Conservation (phyloP, 2,329 filamentous ascomycete species). For the Aspergillus piperis region DNA sequence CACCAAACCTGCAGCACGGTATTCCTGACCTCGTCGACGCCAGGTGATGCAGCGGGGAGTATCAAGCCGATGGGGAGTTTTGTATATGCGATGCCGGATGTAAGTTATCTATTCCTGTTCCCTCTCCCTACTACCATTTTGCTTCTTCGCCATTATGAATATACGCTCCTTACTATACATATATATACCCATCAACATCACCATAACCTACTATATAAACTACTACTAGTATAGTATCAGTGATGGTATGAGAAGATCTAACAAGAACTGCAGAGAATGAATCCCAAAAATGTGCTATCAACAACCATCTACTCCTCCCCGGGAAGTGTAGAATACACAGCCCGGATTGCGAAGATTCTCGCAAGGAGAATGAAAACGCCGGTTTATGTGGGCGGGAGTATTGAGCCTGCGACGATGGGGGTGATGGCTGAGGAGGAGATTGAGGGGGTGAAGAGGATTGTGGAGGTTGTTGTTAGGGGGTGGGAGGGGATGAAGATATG, state of each 20-base stretch:
- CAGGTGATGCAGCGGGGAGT: constrained; percentile 42
- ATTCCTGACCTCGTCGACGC: constrained; percentile 58
- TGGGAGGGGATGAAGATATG: constrained; percentile 25
- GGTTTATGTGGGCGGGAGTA: constrained; percentile 88
- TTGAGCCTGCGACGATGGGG: constrained; percentile 74
- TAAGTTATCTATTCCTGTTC: constrained; percentile 45
- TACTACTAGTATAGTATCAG: too few species aligned
- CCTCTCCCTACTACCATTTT: too few species aligned
- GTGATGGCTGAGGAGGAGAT: constrained; percentile 91
- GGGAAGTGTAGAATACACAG: constrained; percentile 81
- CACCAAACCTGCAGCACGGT: constrained; percentile 55
- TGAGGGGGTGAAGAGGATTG: constrained; percentile 76
- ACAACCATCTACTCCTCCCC: constrained; percentile 76
- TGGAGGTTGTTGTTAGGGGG: constrained; percentile 66
- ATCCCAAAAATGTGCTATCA: constrained; percentile 59
- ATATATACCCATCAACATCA: too few species aligned
- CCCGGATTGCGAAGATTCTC: constrained; percentile 78
- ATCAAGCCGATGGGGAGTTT: constrained; percentile 75
- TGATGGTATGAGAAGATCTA: too few species aligned
- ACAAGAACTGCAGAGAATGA: constrained; percentile 30
- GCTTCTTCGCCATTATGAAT: too few species aligned
- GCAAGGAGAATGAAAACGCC: constrained; percentile 71
- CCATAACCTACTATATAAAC: too few species aligned
- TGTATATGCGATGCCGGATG: constrained; percentile 90
- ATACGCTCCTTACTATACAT: too few species aligned